Percentiles rank a stretch among this genome's conserved stretches.
phyloP scores from a whole-genome alignment of 2,329 filamentous ascomycete species.

The Cercospora zeae-maydis region DNA sequence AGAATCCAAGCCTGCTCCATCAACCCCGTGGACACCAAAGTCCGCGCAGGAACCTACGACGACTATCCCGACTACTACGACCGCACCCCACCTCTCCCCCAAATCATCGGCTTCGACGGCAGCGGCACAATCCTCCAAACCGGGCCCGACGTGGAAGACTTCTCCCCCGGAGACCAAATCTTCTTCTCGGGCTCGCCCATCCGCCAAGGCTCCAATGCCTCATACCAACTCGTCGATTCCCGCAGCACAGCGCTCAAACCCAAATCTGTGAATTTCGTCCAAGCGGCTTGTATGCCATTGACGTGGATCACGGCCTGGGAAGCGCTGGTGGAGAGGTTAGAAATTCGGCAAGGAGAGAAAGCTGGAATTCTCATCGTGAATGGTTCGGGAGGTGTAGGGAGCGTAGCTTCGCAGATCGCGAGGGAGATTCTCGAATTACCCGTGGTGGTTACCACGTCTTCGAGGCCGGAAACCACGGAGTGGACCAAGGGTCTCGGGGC shows the following conservation, averaged over 20 bases:
- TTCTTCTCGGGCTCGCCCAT: conserved; percentile 43
- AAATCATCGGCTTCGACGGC: conserved; percentile 46
- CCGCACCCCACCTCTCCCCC: conserved; percentile 14
- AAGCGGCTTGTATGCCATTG: conserved; percentile 46
- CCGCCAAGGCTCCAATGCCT: conserved; percentile 43
- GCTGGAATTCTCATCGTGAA: conserved; percentile 44
- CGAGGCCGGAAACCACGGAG: conserved; percentile 40
- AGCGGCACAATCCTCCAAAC: conserved; percentile 39
- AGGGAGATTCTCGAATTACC: conserved; percentile 26
- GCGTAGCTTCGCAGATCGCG: conserved; percentile 46
- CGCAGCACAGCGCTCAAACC: conserved; percentile 42
- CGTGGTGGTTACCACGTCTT: conserved; percentile 43
- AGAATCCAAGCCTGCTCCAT: conserved; percentile 40
- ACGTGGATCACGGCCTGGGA: conserved; percentile 47
- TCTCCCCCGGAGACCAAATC: conserved; percentile 44
- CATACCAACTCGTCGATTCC: conserved; percentile 44
- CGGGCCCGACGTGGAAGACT: conserved; percentile 36
- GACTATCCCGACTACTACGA: conserved; percentile 40
- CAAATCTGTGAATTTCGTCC: conserved; percentile 38
- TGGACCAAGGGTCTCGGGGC: conserved; percentile 43
- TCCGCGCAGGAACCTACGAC: conserved; percentile 36
- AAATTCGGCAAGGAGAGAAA: conserved; percentile 38
- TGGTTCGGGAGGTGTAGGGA: conserved; percentile 46
- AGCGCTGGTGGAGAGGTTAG: conserved; percentile 43
- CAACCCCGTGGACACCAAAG: conserved; percentile 43